These are phyloP conservation scores for Lactifluus hygrophoroides DNA, from an alignment of 768 basidiomycete species.

Conservation along the genomic window DNA sequence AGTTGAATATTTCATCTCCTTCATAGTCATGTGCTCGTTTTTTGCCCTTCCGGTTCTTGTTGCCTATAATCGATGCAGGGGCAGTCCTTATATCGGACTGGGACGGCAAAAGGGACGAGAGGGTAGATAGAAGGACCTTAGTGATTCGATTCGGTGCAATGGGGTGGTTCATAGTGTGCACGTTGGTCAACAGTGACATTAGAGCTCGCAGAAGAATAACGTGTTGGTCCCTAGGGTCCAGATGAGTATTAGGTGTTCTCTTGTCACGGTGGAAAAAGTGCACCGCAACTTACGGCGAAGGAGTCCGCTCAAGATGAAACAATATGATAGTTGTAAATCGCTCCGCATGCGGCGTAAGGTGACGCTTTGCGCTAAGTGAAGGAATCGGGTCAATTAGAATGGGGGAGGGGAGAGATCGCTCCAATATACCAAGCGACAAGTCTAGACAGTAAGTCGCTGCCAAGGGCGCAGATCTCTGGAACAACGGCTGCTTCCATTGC, in stretches of 20 bases:
- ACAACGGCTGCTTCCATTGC: slow-evolving; percentile 46
- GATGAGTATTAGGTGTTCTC: background rate
- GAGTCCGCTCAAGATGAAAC: slow-evolving; percentile 54
- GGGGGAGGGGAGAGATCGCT: background rate
- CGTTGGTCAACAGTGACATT: slow-evolving; percentile 6
- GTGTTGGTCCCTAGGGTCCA: slow-evolving; percentile 9
- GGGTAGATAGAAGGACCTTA: slow-evolving; percentile 15
- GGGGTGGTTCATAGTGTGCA: slow-evolving; percentile 9
- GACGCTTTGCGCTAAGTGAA: slow-evolving; percentile 38
- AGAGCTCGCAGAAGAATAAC: slow-evolving; percentile 11
- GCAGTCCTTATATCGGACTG: slow-evolving; percentile 28
- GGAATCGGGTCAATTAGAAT: background rate
- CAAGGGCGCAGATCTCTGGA: slow-evolving; percentile 44
- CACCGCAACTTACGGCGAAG: slow-evolving; percentile 35
- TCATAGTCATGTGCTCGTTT: slow-evolving; percentile 66
- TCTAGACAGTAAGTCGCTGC: slow-evolving; percentile 41
- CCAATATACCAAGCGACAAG: slow-evolving; percentile 42
- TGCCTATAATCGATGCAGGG: slow-evolving; percentile 19
- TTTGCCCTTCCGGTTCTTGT: slow-evolving; percentile 47
- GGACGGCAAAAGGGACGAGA: slow-evolving; percentile 14
- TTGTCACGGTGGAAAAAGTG: background rate
- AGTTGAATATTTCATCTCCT: slow-evolving; percentile 63
- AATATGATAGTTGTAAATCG: slow-evolving; percentile 44
- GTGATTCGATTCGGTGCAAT: slow-evolving; percentile 15
- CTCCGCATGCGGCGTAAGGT: slow-evolving; percentile 48